phyloP scores from a whole-genome alignment of 805 yeast species.

The Jamesozyma gamospora region DNA sequence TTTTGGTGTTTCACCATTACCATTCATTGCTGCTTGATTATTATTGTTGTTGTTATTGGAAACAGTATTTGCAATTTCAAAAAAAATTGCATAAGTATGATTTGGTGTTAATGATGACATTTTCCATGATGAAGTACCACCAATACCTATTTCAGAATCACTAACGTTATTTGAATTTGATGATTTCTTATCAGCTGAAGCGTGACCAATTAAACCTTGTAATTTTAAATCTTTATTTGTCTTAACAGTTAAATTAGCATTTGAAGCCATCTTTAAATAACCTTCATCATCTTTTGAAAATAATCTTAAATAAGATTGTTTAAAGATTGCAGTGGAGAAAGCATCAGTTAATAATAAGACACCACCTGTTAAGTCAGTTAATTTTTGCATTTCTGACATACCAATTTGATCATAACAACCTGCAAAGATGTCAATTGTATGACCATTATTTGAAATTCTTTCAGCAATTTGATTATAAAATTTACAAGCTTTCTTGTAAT shows the following conservation, averaged over 20 bases:
- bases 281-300: slow-evolving; percentile 85
- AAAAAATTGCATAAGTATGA: slow-evolving; percentile 81
- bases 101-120: slow-evolving; percentile 78
- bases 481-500: slow-evolving; percentile 75
- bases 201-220: slow-evolving; percentile 91
- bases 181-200: slow-evolving; percentile 52
- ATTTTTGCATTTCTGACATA: slow-evolving; percentile 81
- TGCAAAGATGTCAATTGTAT: slow-evolving; percentile 81
- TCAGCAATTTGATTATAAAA: slow-evolving; percentile 68
- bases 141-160: slow-evolving; percentile 88
- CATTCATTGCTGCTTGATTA: slow-evolving; percentile 3
- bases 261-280: slow-evolving; percentile 79
- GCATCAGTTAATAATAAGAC: slow-evolving; percentile 81
- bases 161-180: slow-evolving; percentile 64
- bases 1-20: slow-evolving; percentile 19
- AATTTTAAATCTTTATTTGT: slow-evolving; percentile 82
- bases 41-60: slow-evolving; percentile 7
- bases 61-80: slow-evolving; percentile 55
- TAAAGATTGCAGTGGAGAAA: slow-evolving; percentile 88
- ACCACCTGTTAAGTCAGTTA: slow-evolving; percentile 86
- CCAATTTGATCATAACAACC: slow-evolving; percentile 97
- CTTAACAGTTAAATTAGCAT: slow-evolving; percentile 78
- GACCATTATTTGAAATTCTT: slow-evolving; percentile 62
- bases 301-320: slow-evolving; percentile 79
- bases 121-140: slow-evolving; percentile 83